Base-by-base conservation (phyloP, 139 green algal species). In the Microglena sp. region DNA sequence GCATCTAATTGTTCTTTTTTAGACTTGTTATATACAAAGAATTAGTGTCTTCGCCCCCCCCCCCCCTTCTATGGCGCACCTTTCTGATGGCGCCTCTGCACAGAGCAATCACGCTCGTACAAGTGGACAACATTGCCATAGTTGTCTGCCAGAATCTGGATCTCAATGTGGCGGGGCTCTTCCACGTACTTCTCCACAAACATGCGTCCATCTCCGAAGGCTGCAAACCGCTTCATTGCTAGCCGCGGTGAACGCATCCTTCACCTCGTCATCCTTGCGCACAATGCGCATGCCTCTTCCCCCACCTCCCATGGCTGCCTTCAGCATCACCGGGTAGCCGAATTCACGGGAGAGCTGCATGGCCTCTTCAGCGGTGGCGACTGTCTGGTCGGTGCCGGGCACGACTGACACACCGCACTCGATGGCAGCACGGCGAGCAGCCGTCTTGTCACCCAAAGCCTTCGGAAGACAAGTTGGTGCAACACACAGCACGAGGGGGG, bases 61-160 rank as follows among this genome's bases (percentile, higher is more conserved):
- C 11, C 40, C 40, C 40, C 40, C 15, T 11, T 18, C 40, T 18
- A 11, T 50, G 15, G 40, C 40, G 40, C 40, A 62, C 55, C 85
- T 78, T 98, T 99, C 63, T 99, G 93, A 74, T 99, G 94, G n/a
- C 93, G 81, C 29, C 93, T 79, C 77, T 99, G 93, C 62, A 98
- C 92, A 26, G 81, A 94, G 86, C 93, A 99, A 68, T 99, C 93
- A 30, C 93, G 82, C 72, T 98, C 91, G 64, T 92, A 92, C 30
- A 99, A 74, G 83, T 97, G 92, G 60, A 98, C 83, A 26, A 92
- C 84, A 70, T 96, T 96, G 72, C 93, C 93, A 56, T 96, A 79
- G 36, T 78, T 60, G 76, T 99, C 93, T 1, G 86, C 93, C 60
- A 99, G 68, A 44, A 99, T 91, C 78, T 97, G 79, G 54, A 88